A percentile compares a stretch with the other conserved stretches of the same genome.
phyloP scores from a whole-genome alignment of 1,284 basidiomycete species.

The Mycena sp. region DNA sequence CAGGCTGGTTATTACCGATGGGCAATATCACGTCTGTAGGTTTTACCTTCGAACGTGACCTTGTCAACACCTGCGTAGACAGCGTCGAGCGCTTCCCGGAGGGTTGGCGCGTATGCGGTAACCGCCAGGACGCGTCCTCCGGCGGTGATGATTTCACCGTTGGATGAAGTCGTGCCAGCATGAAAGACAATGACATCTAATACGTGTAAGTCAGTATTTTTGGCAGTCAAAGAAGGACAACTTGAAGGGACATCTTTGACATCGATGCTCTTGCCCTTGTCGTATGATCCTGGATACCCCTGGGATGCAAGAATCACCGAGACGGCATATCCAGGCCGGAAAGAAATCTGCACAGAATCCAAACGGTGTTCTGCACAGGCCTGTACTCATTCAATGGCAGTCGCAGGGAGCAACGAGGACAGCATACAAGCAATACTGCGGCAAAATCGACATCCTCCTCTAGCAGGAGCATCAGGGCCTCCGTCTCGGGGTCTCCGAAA shows the following conservation, averaged over 20 bases:
- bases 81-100: conserved; percentile 83
- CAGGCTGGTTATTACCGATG: too few relatives aligned
- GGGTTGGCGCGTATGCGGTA: conserved; percentile 81
- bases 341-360: conserved; percentile 84
- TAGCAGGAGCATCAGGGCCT: conserved; percentile 91
- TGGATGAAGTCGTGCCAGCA: conserved; percentile 80
- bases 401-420: background rate
- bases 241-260: conserved; percentile 76
- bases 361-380: conserved; percentile 92
- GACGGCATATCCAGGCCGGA: conserved; percentile 84
- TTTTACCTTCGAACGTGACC: conserved; percentile 91
- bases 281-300: conserved; percentile 93
- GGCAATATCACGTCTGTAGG: conserved; percentile 92
- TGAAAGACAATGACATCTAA: conserved; percentile 92
- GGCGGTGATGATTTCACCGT: conserved; percentile 80
- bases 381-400: conserved; percentile 44
- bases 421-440: conserved; percentile 76
- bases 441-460: conserved; percentile 85
- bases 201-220: conserved; percentile 15
- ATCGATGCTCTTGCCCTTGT: conserved; percentile 84
- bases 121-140: conserved; percentile 96
- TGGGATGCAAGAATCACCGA: conserved; percentile 92
- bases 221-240: conserved; percentile 39
- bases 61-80: conserved; percentile 88
- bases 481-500: conserved; percentile 98